A percentile compares a stretch with the other conserved stretches of the same genome.
Conservation (phyloP, 495 filamentous ascomycete genomes). For the Podospora sp. region DNA sequence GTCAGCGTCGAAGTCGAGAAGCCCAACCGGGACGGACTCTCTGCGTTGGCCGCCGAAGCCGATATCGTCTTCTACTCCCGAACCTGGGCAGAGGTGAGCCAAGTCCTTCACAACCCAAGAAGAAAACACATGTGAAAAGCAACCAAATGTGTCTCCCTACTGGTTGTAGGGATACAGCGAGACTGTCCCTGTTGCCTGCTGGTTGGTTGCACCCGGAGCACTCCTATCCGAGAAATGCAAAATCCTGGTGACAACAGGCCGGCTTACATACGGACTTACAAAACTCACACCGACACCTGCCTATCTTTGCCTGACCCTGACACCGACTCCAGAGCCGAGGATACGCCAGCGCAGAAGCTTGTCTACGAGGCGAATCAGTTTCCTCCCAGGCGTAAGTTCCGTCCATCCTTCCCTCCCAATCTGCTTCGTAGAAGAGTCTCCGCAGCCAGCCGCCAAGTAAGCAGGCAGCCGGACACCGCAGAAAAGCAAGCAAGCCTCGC, state of each 20-base stretch:
- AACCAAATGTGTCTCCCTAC: background rate
- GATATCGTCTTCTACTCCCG: slow-evolving; percentile 73
- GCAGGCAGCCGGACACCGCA: too few relatives aligned
- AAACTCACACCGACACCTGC: background rate
- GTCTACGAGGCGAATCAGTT: slow-evolving; percentile 36
- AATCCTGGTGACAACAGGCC: background rate
- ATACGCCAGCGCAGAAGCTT: slow-evolving; percentile 36
- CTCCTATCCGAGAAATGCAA: background rate
- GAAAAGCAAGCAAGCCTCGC: too few relatives aligned
- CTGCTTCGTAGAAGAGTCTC: too few relatives aligned
- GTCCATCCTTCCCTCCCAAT: background rate
- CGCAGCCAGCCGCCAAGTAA: background rate
- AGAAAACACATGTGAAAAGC: background rate
- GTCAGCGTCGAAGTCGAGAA: slow-evolving; percentile 76
- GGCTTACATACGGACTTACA: slow-evolving; percentile 8
- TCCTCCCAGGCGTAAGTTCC: slow-evolving; percentile 36
- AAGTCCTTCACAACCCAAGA: background rate
- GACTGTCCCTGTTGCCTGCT: background rate
- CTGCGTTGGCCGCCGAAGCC: slow-evolving; percentile 61
- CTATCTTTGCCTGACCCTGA: background rate
- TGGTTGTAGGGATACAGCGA: background rate
- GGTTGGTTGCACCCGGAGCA: background rate
- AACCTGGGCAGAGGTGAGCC: slow-evolving; percentile 66
- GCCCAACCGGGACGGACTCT: slow-evolving; percentile 61
- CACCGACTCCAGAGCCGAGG: slow-evolving; percentile 33